Evolutionary conservation across 805 yeast genomes (phyloP), one percentile per base, ranked within the genome.

Genomic region (Kuraishia ogatae): DNA sequence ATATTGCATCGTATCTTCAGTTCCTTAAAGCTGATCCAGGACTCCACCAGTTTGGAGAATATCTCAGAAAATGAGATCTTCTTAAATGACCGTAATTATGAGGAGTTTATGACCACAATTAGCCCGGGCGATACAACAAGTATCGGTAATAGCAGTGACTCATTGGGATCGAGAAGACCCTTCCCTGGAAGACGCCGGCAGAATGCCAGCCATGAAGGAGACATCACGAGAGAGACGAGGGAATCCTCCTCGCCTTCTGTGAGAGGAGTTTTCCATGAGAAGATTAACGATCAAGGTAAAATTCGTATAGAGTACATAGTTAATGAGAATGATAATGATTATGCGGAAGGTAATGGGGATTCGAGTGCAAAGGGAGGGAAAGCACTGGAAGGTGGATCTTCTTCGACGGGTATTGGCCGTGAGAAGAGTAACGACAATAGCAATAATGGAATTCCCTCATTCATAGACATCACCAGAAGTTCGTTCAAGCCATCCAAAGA

Each of bases 1-100:
- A 79, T 86, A 29, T 71, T 90, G 54, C 96, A 90, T 66, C 73
- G 96, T 48, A 85, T 89, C 55, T 88, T 86, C 64, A 83, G 88
- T 62, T 84, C 89, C 49, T 66, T 89, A 61, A 87, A 86, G 59
- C 69, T 88, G 56, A 77, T 90, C 51, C 96, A 89, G 64, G 94
- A 87, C 64, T 82, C 91, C 15, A 88, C 96, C 0, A 78, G 83
- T 56, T 68, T 76, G 52, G 72, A 68, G 52, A 68, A 66, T 28
- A 68, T 71, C 22, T 62, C 65, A 28, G 63, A 66, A 50, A 64
- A 62, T 19, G 75, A 71, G 52, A 64, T 71, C 5, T 71, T 69
- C 54, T 54, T 71, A 26, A 71, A 70, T 57, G 73, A 69, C 48
- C 61, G 56, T 50, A 71, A 71, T 55, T 71, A 66, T 54, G 60